Evolutionary conservation across 192 early-diverging fungal species (phyloP), one percentile per base, ranked within the genome.

Genomic region (Umbelopsis isabellina): DNA sequence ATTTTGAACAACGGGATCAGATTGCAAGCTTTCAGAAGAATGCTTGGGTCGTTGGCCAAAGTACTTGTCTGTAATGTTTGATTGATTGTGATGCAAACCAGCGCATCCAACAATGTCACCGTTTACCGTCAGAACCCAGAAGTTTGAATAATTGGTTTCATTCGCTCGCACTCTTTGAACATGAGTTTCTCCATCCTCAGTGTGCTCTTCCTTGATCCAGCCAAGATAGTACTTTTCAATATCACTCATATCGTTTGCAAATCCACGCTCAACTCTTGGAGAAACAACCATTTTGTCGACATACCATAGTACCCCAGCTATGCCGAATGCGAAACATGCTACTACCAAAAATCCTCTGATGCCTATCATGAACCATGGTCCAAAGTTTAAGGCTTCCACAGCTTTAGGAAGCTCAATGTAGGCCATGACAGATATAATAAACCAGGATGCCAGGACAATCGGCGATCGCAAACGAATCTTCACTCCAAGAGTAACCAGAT

Each of bases 71-170:
- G 67, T 35, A 1, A 72, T 53, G 45, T 48, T 37, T 0, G 41
- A 35, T 37, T 49, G 27, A 33, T 46, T 46, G 18, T 76, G 74
- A 22, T 76, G 70, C 49, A 75, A 51, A 30, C 79, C 79, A 66
- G 76, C 49, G 50, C 74, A 75, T 12, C 79, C 79, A 9, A 80
- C 72, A 13, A 70, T 18, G 10, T 72, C 53, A 16, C 51, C 79
- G 35, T 76, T 70, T 1, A 80, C 46, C 3, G 79, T 80, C 46
- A 80, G 50, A 33, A 80, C 74, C 79, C 79, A 80, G 44, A 80
- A 80, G 20, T 73, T 68, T 21, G 69, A 70, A 46, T 45, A 15
- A 4, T 50, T 44, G 18, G 44, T 5, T 70, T 70, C 51, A 21
- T 16, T 22, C 9, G 52, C 6, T 30, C 27, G 9, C 16, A 49